Conservation (phyloP, 2,329 filamentous ascomycete genomes). For the Neodidymelliopsis sp. region DNA sequence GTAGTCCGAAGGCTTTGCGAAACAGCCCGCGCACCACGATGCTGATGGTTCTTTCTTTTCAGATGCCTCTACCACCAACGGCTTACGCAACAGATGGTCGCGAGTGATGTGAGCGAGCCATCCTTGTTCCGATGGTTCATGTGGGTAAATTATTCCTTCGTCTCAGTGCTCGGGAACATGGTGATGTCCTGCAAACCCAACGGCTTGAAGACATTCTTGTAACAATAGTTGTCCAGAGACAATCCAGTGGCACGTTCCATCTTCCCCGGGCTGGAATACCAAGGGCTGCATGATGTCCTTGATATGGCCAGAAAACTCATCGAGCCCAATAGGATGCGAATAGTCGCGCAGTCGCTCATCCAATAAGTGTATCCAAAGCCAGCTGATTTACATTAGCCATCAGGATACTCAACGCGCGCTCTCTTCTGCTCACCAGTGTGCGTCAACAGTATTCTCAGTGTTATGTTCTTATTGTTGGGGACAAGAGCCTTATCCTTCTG, state of each 20-base stretch:
- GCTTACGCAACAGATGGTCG: slow-evolving; percentile 61
- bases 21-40: slow-evolving; percentile 68
- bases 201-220: slow-evolving; percentile 54
- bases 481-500: slow-evolving; percentile 43
- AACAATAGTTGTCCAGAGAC: slow-evolving; percentile 54
- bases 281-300: slow-evolving; percentile 63
- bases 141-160: slow-evolving; percentile 63
- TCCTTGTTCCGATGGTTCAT: slow-evolving; percentile 63
- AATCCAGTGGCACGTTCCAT: slow-evolving; percentile 53
- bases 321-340: slow-evolving; percentile 59
- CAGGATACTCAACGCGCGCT: background rate
- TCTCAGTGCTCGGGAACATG: slow-evolving; percentile 63
- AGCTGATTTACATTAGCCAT: slow-evolving; percentile 30
- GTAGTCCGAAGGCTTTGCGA: slow-evolving; percentile 66
- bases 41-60: slow-evolving; percentile 57
- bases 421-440: slow-evolving; percentile 48
- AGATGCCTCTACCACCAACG: slow-evolving; percentile 54
- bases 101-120: slow-evolving; percentile 44
- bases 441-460: slow-evolving; percentile 57
- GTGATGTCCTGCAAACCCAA: slow-evolving; percentile 58
- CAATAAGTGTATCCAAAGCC: slow-evolving; percentile 60
- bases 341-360: slow-evolving; percentile 54
- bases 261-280: slow-evolving; percentile 67
- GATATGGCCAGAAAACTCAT: slow-evolving; percentile 65
- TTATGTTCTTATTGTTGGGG: slow-evolving; percentile 55